Base-by-base conservation (phyloP, 768 basidiomycete genomes). In the Hygrocybe coccinea region DNA sequence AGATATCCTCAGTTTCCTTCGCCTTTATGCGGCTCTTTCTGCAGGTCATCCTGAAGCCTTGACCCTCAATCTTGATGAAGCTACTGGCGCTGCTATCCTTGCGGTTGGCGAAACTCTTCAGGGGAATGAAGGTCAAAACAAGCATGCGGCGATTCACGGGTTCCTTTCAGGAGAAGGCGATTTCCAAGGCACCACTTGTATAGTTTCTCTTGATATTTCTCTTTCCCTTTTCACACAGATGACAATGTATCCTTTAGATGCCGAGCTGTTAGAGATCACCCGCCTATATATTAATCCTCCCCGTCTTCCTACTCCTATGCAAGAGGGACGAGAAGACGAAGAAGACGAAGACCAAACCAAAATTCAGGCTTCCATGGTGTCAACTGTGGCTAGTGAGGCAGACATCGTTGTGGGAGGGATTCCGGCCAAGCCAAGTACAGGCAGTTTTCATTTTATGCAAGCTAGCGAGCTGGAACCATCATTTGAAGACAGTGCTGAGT, bases 391-490 rank as follows among this genome's bases (percentile, higher is more conserved):
- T 48, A 59, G 55, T 1, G 73, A 74, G 45, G 41, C 64, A 2
- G 74, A 76, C 36, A 55, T 62, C 24, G 60, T 67, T 12, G 60
- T 79, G 36, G 69, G 73, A 48, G 78, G 72, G 54, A 69, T 81
- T 43, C 74, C 80, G 12, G 22, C 33, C 47, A 64, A 69, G 62
- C 68, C 69, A 60, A 65, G 70, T 6, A 73, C 83, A 0, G 76
- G 77, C 54, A 80, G 83, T 69, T 86, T 90, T 77, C 82, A 80
- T 63, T 92, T 91, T 69, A 86, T 92, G 74, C 85, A 89, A 68
- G 86, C 79, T 56, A 90, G 89, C 67, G 89, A 91, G 62, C 75
- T 91, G 35, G 89, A 88, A 58, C 46, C 59, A 19, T 62, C 75
- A 10, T 79, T 81, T 34, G 83, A 84, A 54, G 74, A 80, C 19